Base-by-base conservation (phyloP, 352 stramenopile species). In the Phytophthora kernoviae region DNA sequence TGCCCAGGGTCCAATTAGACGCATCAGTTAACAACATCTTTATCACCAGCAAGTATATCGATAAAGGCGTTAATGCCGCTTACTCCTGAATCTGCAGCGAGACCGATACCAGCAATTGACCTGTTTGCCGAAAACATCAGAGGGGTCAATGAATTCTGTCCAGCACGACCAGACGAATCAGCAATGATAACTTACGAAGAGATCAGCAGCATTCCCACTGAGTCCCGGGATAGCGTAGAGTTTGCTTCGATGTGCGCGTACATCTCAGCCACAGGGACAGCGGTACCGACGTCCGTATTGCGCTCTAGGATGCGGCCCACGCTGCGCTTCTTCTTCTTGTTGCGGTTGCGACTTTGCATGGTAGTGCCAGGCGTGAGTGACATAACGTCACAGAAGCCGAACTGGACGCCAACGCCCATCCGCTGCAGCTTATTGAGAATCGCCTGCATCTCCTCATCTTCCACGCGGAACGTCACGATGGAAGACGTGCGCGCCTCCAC, bases 341-440 rank as follows among this genome's bases (percentile, higher is more conserved):
- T 64, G 42, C 39, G 54, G 52, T 60, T 73, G 48, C 56, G 72
- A 39, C 91, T 85, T 52, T 68, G 83, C 43, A 94, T 87, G 42
- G 83, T 91, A 14, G 85, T 94, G 50, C 85, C 85, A 1, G 85
- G 83, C 43, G 85, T 94, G 63, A 93, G 79, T 53, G 81, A 92
- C 85, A 94, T 94, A 73, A 94, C 85, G 55, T 94, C 85, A 65
- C 85, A 94, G 58, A 94, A 93, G 45, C 85, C 85, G 54, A 93
- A 94, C 62, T 93, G 79, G 30, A 94, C 84, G 22, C 85, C 85
- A 20, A 94, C 85, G 47, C 85, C 85, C 74, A 92, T 87, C 45
- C 69, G 68, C 65, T 94, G 84, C 33, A 94, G 76, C 45, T 80
- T 84, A 54, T 82, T 94, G n/a, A 94, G 65, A 45, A 94, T 88